Conservation (phyloP, 345 rosid species). For the Camelina laxa region DNA sequence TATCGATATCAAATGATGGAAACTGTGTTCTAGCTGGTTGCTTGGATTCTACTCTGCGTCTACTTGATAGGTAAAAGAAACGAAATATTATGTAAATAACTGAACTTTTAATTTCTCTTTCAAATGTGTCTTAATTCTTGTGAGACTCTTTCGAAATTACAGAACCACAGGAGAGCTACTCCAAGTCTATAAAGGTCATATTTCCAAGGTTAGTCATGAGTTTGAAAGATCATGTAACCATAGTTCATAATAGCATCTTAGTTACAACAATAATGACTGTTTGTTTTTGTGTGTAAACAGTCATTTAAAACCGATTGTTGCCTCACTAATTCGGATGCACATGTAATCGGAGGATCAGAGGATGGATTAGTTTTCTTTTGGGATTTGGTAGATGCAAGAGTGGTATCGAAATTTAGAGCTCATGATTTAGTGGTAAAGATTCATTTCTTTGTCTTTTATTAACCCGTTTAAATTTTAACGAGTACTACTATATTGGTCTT, state of each 20-base stretch:
- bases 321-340: slow-evolving; percentile 83
- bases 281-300: slow-evolving; percentile 47
- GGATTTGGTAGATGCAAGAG: slow-evolving; percentile 94
- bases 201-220: slow-evolving; percentile 74
- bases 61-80: slow-evolving; percentile 71
- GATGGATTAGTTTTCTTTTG: slow-evolving; percentile 93
- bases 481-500: background rate
- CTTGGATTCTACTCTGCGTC: slow-evolving; percentile 85
- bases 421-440: slow-evolving; percentile 83
- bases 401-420: slow-evolving; percentile 73
- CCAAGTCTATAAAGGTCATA: slow-evolving; percentile 93
- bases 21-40: slow-evolving; percentile 91
- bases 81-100: background rate
- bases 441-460: background rate
- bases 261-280: slow-evolving; percentile 16
- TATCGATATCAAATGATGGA: slow-evolving; percentile 87
- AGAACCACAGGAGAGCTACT: slow-evolving; percentile 84
- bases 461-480: background rate
- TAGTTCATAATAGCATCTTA: background rate
- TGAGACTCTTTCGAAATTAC: slow-evolving; percentile 35
- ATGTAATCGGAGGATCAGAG: slow-evolving; percentile 93
- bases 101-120: background rate
- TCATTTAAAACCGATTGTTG: slow-evolving; percentile 95
- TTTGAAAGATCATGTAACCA: background rate
- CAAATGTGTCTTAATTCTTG: slow-evolving; percentile 9